Evolutionary conservation across 257 asterid species (phyloP).

Genomic region (Lavandula angustifolia): DNA sequence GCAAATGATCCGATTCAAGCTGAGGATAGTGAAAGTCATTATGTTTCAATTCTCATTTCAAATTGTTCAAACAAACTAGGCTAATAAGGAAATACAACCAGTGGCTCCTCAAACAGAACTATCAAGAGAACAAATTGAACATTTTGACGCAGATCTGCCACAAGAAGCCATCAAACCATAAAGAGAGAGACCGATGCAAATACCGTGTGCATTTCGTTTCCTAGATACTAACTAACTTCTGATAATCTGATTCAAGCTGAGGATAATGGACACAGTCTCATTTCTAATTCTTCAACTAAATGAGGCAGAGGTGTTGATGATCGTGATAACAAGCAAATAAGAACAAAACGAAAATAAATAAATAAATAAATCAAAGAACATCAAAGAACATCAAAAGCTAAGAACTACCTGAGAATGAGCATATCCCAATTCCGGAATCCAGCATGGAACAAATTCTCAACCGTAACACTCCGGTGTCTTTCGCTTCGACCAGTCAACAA

Average conservation of each 20-base stretch:
- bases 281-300: not conserved
- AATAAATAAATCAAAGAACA: too few species aligned
- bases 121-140: too few species aligned
- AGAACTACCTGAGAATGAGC: slow-evolving; percentile 66
- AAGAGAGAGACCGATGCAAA: not conserved
- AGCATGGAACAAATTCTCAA: slow-evolving; percentile 58
- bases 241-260: not conserved
- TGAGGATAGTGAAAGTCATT: too few species aligned
- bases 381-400: not conserved
- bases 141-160: too few species aligned
- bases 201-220: not conserved
- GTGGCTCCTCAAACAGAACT: too few species aligned
- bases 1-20: too few species aligned
- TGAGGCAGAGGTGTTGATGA: not conserved
- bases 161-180: not conserved
- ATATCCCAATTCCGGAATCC: slow-evolving; percentile 75
- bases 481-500: slow-evolving; percentile 78
- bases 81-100: too few species aligned
- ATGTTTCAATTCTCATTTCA: too few species aligned
- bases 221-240: not conserved
- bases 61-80: too few species aligned
- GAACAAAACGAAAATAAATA: too few species aligned
- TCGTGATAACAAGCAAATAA: not conserved
- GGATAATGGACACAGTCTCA: not conserved
- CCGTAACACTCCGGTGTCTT: slow-evolving; percentile 56